Evolutionary conservation across 1,284 basidiomycete genomes (phyloP), one percentile per base, ranked within the genome.

Genomic region (Apiotrichum brassicae): DNA sequence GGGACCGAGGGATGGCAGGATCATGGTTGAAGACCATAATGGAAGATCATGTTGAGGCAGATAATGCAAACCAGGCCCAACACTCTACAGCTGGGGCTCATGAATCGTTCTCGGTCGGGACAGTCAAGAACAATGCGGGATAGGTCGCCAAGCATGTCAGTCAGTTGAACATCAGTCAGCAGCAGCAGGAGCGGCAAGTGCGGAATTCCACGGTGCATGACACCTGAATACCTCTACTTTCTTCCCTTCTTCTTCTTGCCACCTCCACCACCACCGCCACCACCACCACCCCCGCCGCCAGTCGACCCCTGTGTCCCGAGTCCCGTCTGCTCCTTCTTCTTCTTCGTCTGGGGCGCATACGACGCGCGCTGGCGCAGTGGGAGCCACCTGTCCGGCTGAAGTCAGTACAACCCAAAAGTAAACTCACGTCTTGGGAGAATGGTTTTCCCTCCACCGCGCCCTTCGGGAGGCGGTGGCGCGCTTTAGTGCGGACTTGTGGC

Each of bases 381-480:
- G 28, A 70, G 51, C 72, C 72, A 74, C 32, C 72, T 57, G 37
- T 74, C 72, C n/a, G 71, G 68, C 71, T 73, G 49, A 6, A 12
- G 34, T 43, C 34, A 39, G 45, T 19, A 24, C 30, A 8, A 3
- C 28, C 11, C 16, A 23, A 32, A 28, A n/a, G 6, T 13, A 12
- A 4, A 68, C 71, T 65, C 50, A 73, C 70, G 54, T 74, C 72
- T 51, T 70, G 59, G 12, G 56, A 68, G 45, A 64, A 61, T 13
- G 62, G 43, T 46, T 68, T 63, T 9, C 62, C 65, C 20, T 40
- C 44, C 7, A 57, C 56, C 3, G 66, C 70, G 22, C 66, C 71
- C 58, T 71, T 72, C 9, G 72, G 72, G 37, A 74, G 54, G 55
- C 54, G 59, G 46, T 74, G 68, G 34, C 62, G 63, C 14, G 63